Conservation (phyloP, 441 rosid species). For the Euphorbia celastroides region DNA sequence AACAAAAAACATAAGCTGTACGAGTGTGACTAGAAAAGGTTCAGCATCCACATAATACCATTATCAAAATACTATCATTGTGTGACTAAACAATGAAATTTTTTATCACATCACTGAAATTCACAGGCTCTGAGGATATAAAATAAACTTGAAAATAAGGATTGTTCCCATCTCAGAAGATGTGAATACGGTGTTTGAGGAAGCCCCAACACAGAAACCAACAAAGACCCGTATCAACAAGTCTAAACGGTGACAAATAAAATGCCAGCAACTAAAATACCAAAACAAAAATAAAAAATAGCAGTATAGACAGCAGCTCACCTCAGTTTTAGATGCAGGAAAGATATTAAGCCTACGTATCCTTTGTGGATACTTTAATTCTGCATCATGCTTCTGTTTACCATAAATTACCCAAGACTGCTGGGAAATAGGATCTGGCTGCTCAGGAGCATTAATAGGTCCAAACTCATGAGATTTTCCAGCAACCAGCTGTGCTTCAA, state of each 20-base stretch:
- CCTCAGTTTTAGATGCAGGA: constrained; percentile 82
- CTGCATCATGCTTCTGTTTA: constrained; percentile 83
- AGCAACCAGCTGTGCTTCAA: constrained; percentile 98
- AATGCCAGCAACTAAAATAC: not conserved
- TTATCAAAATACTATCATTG: not conserved
- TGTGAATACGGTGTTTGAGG: not conserved
- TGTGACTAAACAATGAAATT: no score
- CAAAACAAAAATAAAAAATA: not conserved
- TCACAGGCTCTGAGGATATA: not conserved
- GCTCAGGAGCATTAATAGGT: constrained; percentile 76
- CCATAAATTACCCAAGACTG: constrained; percentile 49
- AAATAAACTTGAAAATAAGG: not conserved
- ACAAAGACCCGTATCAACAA: not conserved
- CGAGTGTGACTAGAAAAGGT: not conserved
- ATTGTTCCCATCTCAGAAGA: not conserved
- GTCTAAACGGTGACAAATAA: not conserved
- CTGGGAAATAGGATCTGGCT: constrained; percentile 54
- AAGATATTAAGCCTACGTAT: constrained; percentile 86
- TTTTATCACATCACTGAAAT: no score
- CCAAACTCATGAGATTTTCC: constrained; percentile 89
- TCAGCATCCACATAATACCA: not conserved
- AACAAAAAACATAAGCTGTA: not conserved
- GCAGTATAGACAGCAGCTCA: constrained; percentile 16
- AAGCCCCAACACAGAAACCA: not conserved
- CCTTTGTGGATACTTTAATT: constrained; percentile 85